A percentile compares a stretch with the other conserved stretches of the same genome.
Evolutionary conservation across 78 protist species (phyloP).

Genomic region (Tieghemostelium lacteum): DNA sequence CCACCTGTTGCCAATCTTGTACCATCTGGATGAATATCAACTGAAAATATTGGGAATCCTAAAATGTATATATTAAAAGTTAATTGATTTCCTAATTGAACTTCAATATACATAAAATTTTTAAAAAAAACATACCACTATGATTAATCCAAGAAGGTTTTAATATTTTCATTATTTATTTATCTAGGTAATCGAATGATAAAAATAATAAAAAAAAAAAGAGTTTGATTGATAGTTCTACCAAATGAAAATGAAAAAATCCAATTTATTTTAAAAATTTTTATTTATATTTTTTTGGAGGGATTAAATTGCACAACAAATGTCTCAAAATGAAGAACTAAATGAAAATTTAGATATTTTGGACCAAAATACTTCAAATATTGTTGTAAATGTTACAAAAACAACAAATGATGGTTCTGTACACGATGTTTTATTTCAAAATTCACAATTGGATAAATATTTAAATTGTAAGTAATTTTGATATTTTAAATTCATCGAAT

Average conservation of each 20-base stretch:
- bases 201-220: too few relatives aligned
- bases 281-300: too few relatives aligned
- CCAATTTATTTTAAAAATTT: too few relatives aligned
- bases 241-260: too few relatives aligned
- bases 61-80: background rate
- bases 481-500: background rate
- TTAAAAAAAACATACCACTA: constrained; percentile 25
- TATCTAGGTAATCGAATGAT: too few relatives aligned
- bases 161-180: constrained; percentile 31
- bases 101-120: too few relatives aligned
- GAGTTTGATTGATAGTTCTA: too few relatives aligned
- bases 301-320: too few relatives aligned
- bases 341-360: too few relatives aligned
- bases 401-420: background rate
- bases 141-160: constrained; percentile 66
- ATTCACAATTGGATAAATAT: constrained; percentile 44
- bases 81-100: background rate
- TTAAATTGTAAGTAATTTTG: constrained; percentile 8
- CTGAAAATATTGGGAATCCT: constrained; percentile 72
- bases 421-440: constrained; percentile 19
- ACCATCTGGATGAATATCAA: constrained; percentile 86
- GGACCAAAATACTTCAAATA: too few relatives aligned
- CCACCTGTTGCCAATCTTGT: constrained; percentile 84
- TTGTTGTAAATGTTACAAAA: too few relatives aligned
- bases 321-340: too few relatives aligned